Percentiles rank a stretch among this genome's conserved stretches.
Evolutionary conservation across 345 rosid species (phyloP).

Genomic region (Aquilaria yunnanensis): DNA sequence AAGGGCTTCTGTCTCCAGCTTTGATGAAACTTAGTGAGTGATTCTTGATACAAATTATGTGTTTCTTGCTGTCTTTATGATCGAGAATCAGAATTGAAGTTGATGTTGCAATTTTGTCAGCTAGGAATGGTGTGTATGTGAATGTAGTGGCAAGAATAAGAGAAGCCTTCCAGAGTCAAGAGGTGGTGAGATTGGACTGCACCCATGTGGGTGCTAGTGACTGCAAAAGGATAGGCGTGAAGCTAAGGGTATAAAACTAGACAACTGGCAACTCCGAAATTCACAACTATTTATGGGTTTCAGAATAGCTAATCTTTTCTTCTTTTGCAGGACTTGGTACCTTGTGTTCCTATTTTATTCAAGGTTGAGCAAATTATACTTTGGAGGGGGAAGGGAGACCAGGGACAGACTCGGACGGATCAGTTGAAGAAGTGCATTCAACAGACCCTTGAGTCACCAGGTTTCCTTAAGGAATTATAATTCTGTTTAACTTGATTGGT

Average conservation of each 20-base stretch:
- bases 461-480: neutral
- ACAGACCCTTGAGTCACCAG: neutral
- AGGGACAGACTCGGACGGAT: slow-evolving; percentile 4
- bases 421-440: slow-evolving; percentile 1
- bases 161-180: slow-evolving; percentile 55
- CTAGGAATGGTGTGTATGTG: slow-evolving; percentile 89
- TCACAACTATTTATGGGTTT: neutral
- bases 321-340: slow-evolving; percentile 70
- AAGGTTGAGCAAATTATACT: slow-evolving; percentile 85
- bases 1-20: slow-evolving; percentile 51
- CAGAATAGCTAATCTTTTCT: neutral
- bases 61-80: neutral
- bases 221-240: slow-evolving; percentile 83
- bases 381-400: slow-evolving; percentile 59
- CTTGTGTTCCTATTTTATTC: slow-evolving; percentile 73
- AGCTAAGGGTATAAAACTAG: slow-evolving; percentile 47
- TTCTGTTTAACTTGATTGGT: too few relatives aligned
- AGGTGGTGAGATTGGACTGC: slow-evolving; percentile 81
- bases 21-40: slow-evolving; percentile 72
- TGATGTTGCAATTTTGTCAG: slow-evolving; percentile 26
- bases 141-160: slow-evolving; percentile 69
- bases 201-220: slow-evolving; percentile 69
- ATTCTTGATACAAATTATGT: neutral
- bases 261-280: neutral
- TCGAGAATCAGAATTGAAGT: neutral